Conservation (phyloP, 768 basidiomycete species). For the Naganishia vaughanmartiniae region DNA sequence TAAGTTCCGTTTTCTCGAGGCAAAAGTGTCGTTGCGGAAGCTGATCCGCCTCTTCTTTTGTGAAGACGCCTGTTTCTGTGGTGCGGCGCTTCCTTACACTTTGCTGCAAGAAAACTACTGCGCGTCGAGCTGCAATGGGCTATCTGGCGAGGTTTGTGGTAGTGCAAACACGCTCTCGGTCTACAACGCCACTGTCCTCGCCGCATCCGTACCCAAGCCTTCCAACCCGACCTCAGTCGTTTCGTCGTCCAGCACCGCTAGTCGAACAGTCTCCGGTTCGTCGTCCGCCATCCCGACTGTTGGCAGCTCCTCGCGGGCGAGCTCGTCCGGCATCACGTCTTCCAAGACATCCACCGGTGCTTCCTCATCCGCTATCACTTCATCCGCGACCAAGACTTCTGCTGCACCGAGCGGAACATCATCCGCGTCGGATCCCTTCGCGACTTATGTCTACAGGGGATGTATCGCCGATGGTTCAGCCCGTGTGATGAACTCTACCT, state of each 20-base stretch:
- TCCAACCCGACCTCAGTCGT: not conserved
- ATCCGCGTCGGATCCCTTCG: constrained; percentile 15
- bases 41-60: constrained; percentile 20
- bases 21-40: constrained; percentile 33
- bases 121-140: constrained; percentile 35
- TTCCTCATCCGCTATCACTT: not conserved
- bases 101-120: constrained; percentile 36
- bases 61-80: constrained; percentile 38
- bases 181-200: constrained; percentile 27
- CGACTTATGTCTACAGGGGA: constrained; percentile 5
- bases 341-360: not conserved
- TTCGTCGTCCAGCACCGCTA: constrained; percentile 2
- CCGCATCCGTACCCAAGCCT: constrained; percentile 3
- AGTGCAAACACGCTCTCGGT: constrained; percentile 31
- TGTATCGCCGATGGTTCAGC: constrained; percentile 23
- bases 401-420: not conserved
- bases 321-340: too few relatives aligned
- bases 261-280: constrained; percentile 1
- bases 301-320: not conserved
- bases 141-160: constrained; percentile 35
- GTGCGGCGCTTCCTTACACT: constrained; percentile 30
- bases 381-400: not conserved
- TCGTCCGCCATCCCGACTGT: not conserved
- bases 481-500: constrained; percentile 8
- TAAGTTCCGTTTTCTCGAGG: constrained; percentile 26